phyloP scores from a whole-genome alignment of 2,329 filamentous ascomycete species.

The Fusarium fujikuroi region DNA sequence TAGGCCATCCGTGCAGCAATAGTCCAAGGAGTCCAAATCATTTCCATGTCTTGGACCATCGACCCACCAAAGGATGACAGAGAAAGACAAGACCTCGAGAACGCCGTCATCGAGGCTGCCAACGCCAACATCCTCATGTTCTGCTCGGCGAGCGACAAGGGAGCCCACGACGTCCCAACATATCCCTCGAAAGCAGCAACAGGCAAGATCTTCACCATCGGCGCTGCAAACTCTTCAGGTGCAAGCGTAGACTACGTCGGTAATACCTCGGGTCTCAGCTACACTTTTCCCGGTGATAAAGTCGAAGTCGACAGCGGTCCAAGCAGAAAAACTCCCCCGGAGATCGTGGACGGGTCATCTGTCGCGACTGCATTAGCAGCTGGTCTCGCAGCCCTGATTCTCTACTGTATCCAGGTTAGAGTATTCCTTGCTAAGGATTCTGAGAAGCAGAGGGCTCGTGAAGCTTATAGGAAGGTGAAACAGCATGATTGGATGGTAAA shows the following conservation, averaged over 20 bases:
- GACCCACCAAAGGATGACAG: background rate
- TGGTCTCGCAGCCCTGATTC: constrained; percentile 46
- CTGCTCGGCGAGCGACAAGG: constrained; percentile 50
- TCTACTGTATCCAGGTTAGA: constrained; percentile 41
- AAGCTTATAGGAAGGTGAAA: constrained; percentile 18
- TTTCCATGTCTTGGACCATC: constrained; percentile 54
- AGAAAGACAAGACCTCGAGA: constrained; percentile 29
- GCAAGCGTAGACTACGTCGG: constrained; percentile 19
- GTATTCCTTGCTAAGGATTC: constrained; percentile 1
- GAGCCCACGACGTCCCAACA: background rate
- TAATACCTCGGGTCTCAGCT: constrained; percentile 41
- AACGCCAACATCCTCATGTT: constrained; percentile 52
- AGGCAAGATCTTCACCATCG: constrained; percentile 44
- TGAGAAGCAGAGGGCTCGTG: constrained; percentile 28
- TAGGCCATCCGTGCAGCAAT: constrained; percentile 49
- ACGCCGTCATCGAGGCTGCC: constrained; percentile 39
- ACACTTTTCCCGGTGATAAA: constrained; percentile 46
- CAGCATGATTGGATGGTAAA: constrained; percentile 33
- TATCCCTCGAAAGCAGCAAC: constrained; percentile 30
- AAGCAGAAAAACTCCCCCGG: background rate
- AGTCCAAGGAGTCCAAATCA: constrained; percentile 47
- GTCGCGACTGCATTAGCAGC: constrained; percentile 47
- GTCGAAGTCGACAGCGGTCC: constrained; percentile 23
- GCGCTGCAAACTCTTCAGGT: constrained; percentile 35
- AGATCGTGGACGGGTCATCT: constrained; percentile 37